These are phyloP conservation scores for Oryza rufipogon DNA, from an alignment of 176 grass and related monocot species.

Conservation along the genomic window DNA sequence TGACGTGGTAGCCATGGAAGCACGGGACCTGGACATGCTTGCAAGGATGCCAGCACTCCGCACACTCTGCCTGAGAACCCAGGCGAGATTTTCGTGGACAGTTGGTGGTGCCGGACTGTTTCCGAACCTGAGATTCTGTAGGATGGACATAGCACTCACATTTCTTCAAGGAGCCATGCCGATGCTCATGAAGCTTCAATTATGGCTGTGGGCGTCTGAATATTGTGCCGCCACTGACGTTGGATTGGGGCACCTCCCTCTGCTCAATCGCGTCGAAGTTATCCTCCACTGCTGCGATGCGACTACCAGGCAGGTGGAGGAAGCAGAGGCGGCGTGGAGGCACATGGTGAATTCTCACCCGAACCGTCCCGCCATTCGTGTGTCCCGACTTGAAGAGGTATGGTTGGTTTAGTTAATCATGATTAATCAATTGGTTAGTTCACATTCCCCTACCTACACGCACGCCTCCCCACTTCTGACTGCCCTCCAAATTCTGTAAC, in stretches of 20 bases:
- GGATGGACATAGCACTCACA: not conserved
- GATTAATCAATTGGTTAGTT: not conserved
- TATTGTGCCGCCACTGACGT: not conserved
- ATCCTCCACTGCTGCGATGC: too few species aligned
- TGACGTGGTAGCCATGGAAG: too few species aligned
- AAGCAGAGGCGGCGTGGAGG: too few species aligned
- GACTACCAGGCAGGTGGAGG: too few species aligned
- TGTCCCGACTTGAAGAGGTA: too few species aligned
- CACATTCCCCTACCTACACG: not conserved
- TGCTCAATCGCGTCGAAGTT: not conserved
- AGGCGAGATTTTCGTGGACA: not conserved
- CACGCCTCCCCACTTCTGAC: not conserved
- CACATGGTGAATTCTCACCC: too few species aligned
- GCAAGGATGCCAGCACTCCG: too few species aligned
- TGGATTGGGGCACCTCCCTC: not conserved
- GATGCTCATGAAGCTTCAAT: not conserved
- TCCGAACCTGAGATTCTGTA: not conserved
- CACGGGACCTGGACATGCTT: too few species aligned
- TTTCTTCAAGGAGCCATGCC: not conserved
- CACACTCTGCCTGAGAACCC: rapidly evolving
- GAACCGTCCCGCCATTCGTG: too few species aligned
- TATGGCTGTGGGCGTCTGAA: too few species aligned
- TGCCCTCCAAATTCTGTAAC: not conserved
- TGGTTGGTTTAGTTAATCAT: too few species aligned
- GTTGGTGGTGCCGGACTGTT: not conserved